Base-by-base conservation (phyloP, 2,329 filamentous ascomycete genomes). In the Nigrograna mackinnonii region DNA sequence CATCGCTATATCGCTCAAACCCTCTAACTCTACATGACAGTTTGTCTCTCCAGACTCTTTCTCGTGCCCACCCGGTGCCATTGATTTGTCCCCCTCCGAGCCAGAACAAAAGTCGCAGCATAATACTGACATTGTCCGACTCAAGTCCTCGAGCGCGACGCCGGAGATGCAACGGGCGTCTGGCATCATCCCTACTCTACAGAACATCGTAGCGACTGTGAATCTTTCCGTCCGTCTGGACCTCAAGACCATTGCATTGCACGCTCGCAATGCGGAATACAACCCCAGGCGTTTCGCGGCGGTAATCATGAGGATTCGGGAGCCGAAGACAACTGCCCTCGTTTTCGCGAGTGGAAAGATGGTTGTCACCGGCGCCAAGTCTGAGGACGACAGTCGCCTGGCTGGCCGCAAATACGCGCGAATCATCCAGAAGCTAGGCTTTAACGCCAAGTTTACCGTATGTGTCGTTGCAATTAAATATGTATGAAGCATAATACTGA, bases 301-400 rank as follows among this genome's bases (percentile, higher is more conserved):
- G 67, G 92, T 97, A 55, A 97, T 99, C 73, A 97, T 99, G 94
- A 91, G 94, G 77, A 99, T 99, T 59, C 91, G 94, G 64, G 94
- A 99, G 64, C 94, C 94, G 47, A 99, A 99, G 79, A 99, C 94
- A 4, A 99, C 94, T 2, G 94, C 94, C 5, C 76, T 99, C 43
- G 97, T 99, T 78, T 99, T 99, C 63, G 94, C 94, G 46, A 95
- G 88, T 2, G 94, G 94, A 73, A 99, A 99, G 83, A 97, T 99
- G 94, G 94, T 97, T 35, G 94, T 97, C 13, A 97, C 94, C 41
- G 92, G 92, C 76, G 92, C 92, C 51, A 97, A 97, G 75, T 95
- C 90, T 1, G 94, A 97, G 68, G 94, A 97, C 70, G 94, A 97
- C 69, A 95, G 90, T 47, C 96, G 96, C 77, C 85, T 99, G 64